phyloP scores from a whole-genome alignment of 1,284 basidiomycete species.

The Irpex rosettiformis region DNA sequence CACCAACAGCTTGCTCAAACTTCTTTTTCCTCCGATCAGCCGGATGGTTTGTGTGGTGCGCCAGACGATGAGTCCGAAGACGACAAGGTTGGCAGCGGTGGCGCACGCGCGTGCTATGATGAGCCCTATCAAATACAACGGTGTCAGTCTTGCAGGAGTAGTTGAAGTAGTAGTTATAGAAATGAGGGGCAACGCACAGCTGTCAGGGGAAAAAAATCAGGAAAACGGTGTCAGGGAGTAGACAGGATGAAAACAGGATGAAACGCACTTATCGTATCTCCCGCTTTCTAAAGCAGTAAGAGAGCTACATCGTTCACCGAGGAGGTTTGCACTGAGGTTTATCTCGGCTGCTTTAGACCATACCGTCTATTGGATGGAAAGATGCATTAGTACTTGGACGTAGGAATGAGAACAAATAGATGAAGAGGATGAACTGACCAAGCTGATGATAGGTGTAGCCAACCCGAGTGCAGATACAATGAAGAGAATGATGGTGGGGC shows the following conservation, averaged over 20 bases:
- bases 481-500: background rate
- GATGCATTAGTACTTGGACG: background rate
- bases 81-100: background rate
- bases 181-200: background rate
- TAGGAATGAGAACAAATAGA: background rate
- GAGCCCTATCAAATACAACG: too few species aligned
- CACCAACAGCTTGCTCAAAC: background rate
- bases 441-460: background rate
- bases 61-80: background rate
- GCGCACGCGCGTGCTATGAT: background rate
- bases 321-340: background rate
- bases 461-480: background rate
- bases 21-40: background rate
- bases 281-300: background rate
- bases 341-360: background rate
- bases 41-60: background rate
- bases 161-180: too few species aligned
- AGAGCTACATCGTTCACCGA: background rate
- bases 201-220: background rate
- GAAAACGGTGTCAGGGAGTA: background rate
- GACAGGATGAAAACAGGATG: background rate
- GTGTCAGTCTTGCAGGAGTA: too few species aligned
- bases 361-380: background rate
- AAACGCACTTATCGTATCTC: background rate
- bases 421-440: background rate